Base-by-base conservation (phyloP, 306 rosid species). In the Cicer judaicum region DNA sequence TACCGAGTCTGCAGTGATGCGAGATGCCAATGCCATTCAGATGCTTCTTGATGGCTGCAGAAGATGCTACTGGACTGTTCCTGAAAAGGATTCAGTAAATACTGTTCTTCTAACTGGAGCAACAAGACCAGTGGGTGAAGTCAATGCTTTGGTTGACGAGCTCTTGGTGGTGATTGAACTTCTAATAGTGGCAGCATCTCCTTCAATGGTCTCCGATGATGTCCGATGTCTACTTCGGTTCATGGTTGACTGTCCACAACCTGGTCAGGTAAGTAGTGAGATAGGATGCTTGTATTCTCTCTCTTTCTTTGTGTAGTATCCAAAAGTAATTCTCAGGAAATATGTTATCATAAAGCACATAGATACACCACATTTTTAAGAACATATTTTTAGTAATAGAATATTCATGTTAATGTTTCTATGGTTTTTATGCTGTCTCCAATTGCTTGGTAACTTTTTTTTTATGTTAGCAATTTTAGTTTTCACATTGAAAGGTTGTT, bases 131-230 rank as follows among this genome's bases (percentile, higher is more conserved):
- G 87, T 85, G 24, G 99, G 99, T 71, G 99, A 94, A 80, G 90
- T 92, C 83, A 92, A 94, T 86, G 99, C 99, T 53, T 87, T 94
- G 88, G 97, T 94, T 84, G 99, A 94, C 43, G 97, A 94, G 85
- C 93, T 94, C 68, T 86, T 94, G 44, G 98, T 90, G 52, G 85
- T 91, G 77, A 87, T 94, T 78, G 98, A 94, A 84, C 97, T 94
- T 84, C 87, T 94, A 75, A 74, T 90, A 19, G 89, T 87, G 79
- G 97, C 90, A 69, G 97, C 95, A 71, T 88, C 97, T 71, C 90
- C 97, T 79, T 68, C 79, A 5, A 46, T 86, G 80, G 94, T 91
- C 81, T 86, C 90, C 0, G 85, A 88, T 68, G 98, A 94, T 72
- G 80, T 94, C 39, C 95, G 93, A 21, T 73, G 96, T 81, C 86